Percentiles rank a stretch among this genome's conserved stretches.
Evolutionary conservation across 768 basidiomycete species (phyloP).

Genomic region (Mycena crocata): DNA sequence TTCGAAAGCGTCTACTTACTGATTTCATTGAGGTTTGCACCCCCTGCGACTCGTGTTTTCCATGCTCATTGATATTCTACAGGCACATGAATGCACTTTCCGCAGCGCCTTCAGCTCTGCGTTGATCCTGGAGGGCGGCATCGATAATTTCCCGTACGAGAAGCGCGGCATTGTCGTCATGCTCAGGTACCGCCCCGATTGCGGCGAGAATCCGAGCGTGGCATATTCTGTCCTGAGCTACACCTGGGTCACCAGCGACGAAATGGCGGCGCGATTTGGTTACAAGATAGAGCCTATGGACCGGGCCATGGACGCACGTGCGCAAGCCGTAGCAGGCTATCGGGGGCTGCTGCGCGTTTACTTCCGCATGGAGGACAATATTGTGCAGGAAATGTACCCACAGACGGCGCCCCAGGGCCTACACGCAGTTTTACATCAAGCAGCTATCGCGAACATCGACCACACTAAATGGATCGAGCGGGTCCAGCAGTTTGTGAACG

Average conservation of each 20-base stretch:
- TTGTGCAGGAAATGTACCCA: no score
- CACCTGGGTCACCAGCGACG: no score
- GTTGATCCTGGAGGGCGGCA: conserved; percentile 10
- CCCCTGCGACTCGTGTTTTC: neutral
- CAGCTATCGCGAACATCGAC: neutral
- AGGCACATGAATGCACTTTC: conserved; percentile 25
- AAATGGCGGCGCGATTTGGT: no score
- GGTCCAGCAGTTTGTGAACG: conserved; percentile 17
- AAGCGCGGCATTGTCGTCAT: conserved; percentile 3
- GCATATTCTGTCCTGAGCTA: conserved; percentile 4
- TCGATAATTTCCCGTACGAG: conserved; percentile 18
- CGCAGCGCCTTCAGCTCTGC: conserved; percentile 13
- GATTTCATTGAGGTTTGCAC: conserved; percentile 30
- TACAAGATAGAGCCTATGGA: no score
- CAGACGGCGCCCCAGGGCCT: neutral
- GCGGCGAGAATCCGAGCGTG: conserved; percentile 20
- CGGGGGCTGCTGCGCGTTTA: no score
- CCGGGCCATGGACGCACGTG: no score
- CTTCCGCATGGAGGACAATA: no score
- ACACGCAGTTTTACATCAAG: neutral
- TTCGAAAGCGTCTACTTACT: conserved; percentile 20
- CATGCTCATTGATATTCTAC: neutral
- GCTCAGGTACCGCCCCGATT: conserved; percentile 16
- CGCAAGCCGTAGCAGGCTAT: no score
- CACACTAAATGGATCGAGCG: conserved; percentile 22